Evolutionary conservation across 2,329 filamentous ascomycete genomes (phyloP).

Genomic region (Microascus cirrosus): DNA sequence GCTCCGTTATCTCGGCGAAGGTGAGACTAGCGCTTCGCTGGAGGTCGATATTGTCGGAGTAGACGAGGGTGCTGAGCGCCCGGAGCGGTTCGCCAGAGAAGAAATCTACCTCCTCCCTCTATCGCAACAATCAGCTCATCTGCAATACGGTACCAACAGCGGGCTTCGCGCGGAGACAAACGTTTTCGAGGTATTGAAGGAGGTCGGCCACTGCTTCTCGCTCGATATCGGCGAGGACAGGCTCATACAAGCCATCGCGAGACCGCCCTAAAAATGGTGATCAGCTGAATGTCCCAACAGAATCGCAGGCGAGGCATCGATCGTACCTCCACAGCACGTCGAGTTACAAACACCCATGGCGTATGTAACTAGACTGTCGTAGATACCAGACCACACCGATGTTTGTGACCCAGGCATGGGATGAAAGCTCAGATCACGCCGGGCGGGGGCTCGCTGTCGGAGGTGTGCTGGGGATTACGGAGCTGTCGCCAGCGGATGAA

Average conservation of each 20-base stretch:
- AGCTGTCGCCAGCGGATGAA: neutral
- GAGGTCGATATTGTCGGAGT: constrained; percentile 96
- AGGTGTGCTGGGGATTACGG: neutral
- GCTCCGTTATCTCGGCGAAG: constrained; percentile 96
- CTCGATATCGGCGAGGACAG: constrained; percentile 87
- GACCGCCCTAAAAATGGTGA: constrained; percentile 48
- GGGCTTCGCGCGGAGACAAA: constrained; percentile 32
- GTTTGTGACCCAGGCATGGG: neutral
- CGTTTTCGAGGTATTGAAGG: constrained; percentile 91
- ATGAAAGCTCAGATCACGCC: neutral
- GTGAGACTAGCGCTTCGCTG: constrained; percentile 96
- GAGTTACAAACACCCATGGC: constrained; percentile 53
- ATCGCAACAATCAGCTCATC: constrained; percentile 17
- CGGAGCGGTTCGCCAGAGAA: constrained; percentile 91
- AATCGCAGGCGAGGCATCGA: neutral
- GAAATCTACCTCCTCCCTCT: constrained; percentile 97
- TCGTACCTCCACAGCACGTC: constrained; percentile 41
- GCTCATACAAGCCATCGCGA: constrained; percentile 74
- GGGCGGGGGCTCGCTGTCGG: neutral
- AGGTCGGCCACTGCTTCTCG: constrained; percentile 94
- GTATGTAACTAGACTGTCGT: neutral
- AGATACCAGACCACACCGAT: neutral
- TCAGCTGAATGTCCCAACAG: neutral
- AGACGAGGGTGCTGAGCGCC: constrained; percentile 89
- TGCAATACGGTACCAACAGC: neutral